Conservation (phyloP, 768 basidiomycete species). For the Symmetrospora coprosmae region DNA sequence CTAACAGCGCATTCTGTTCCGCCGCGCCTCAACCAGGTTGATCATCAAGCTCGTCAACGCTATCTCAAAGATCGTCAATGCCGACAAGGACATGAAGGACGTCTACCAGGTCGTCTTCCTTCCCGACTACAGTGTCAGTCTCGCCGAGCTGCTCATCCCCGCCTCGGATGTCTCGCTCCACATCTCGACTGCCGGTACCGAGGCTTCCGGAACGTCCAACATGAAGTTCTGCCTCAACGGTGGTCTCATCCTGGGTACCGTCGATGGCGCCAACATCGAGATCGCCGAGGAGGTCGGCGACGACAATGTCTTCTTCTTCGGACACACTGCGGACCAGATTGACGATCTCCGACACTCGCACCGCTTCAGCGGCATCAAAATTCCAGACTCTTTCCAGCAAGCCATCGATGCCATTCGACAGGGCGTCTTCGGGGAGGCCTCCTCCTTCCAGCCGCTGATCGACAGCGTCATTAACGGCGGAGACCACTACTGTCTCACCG, state of each 20-base stretch:
- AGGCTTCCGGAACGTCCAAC: conserved; percentile 41
- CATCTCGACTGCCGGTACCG: conserved; percentile 93
- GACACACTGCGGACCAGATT: conserved; percentile 30
- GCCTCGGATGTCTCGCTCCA: conserved; percentile 90
- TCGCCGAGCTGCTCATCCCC: conserved; percentile 30
- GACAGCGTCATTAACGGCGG: conserved; percentile 32
- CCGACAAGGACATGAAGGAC: conserved; percentile 66
- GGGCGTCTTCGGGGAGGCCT: conserved; percentile 65
- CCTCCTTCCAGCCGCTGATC: conserved; percentile 61
- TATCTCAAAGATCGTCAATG: conserved; percentile 57
- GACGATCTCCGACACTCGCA: not conserved
- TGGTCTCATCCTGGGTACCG: conserved; percentile 48
- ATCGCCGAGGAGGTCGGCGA: conserved; percentile 93
- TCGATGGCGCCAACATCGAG: conserved; percentile 89
- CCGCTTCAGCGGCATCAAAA: not conserved
- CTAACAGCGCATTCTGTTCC: conserved; percentile 42
- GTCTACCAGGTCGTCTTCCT: conserved; percentile 84
- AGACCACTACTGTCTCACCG: conserved; percentile 28
- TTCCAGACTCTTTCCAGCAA: conserved; percentile 57
- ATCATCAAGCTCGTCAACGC: conserved; percentile 58
- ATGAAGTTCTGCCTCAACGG: conserved; percentile 66
- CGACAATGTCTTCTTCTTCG: conserved; percentile 68
- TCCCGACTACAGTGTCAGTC: conserved; percentile 67
- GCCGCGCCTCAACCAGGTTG: no score
- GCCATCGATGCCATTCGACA: conserved; percentile 62